Evolutionary conservation across 768 basidiomycete genomes (phyloP).

Genomic region (Tricholoma furcatifolium): DNA sequence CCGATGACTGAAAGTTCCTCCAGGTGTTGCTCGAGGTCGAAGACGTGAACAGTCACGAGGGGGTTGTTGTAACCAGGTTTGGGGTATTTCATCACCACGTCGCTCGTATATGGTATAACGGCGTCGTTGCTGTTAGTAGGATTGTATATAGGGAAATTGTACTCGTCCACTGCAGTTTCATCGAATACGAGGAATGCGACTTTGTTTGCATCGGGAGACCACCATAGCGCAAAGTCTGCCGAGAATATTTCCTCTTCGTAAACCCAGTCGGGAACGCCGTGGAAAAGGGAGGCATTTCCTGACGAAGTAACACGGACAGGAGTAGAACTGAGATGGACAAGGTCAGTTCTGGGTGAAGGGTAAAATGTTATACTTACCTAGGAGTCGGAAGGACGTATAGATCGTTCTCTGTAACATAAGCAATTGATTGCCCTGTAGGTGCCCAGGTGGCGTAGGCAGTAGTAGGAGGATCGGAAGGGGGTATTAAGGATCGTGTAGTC

Average conservation of each 20-base stretch:
- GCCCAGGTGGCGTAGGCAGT: slow-evolving; percentile 88
- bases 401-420: slow-evolving; percentile 85
- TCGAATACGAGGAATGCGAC: slow-evolving; percentile 87
- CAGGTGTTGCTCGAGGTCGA: slow-evolving; percentile 65
- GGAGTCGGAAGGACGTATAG: slow-evolving; percentile 79
- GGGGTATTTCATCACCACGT: slow-evolving; percentile 76
- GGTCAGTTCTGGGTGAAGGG: not conserved
- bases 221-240: slow-evolving; percentile 80
- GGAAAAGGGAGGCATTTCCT: slow-evolving; percentile 83
- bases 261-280: slow-evolving; percentile 97
- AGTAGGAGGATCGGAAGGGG: slow-evolving; percentile 65
- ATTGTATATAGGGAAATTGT: slow-evolving; percentile 89
- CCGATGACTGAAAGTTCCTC: slow-evolving; percentile 24
- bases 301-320: slow-evolving; percentile 78
- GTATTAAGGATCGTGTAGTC: slow-evolving; percentile 66
- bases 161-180: slow-evolving; percentile 86
- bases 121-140: slow-evolving; percentile 67
- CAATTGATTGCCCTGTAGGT: slow-evolving; percentile 79
- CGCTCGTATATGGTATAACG: slow-evolving; percentile 77
- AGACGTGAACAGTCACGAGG: slow-evolving; percentile 77
- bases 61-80: slow-evolving; percentile 93
- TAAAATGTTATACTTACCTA: slow-evolving; percentile 40
- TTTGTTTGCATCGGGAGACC: slow-evolving; percentile 75
- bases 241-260: slow-evolving; percentile 92
- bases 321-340: slow-evolving; percentile 26